Base-by-base conservation (phyloP, 2,329 filamentous ascomycete genomes). In the Calonectria multiphialidica region DNA sequence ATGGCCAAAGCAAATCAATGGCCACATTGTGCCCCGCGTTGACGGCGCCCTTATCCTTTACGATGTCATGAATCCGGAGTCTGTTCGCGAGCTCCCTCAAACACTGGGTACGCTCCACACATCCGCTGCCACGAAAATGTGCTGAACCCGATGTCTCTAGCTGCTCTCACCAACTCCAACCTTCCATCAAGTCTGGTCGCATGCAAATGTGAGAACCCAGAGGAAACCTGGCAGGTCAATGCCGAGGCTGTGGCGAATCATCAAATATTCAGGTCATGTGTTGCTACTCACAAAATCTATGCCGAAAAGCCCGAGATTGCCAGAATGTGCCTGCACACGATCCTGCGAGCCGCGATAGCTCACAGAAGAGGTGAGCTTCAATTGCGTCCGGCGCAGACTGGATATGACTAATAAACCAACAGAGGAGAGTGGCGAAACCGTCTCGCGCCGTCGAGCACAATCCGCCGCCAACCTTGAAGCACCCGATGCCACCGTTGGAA, bases 21-120 rank as follows among this genome's bases (percentile, higher is more conserved):
- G 94, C 72, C 88, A 92, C 74, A 90, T 92, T 73, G 88, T 94
- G 72, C 94, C 95, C 62, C 90, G 89, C 47, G 90, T 98, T 79
- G 94, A 98, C 80, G 96, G 94, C 23, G 95, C 94, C 55, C 86
- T 98, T 77, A 90, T 96, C 71, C 86, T 98, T 61, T 98, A 98
- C 87, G 95, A 98, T 88, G 93, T 97, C 53, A 94, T 92, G 83
- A 93, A 94, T 81, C 89, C 91, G 77, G 91, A 92, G 72, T 96
- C 93, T 81, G 91, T 98, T 78, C 88, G 89, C 71, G 91, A 93
- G 72, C 87, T 98, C 67, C 93, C 94, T 47, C 90, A 93, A 78
- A 91, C 94, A 74, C 87, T 98, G 81, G 92, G 96, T 98, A 88
- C 50, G 78, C 28, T n/a, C 33, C 53, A 50, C 40, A 37, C 15